Evolutionary conservation across 169 alveolate species (phyloP), one percentile per base, ranked within the genome.

Genomic region (Plasmodium relictum): DNA sequence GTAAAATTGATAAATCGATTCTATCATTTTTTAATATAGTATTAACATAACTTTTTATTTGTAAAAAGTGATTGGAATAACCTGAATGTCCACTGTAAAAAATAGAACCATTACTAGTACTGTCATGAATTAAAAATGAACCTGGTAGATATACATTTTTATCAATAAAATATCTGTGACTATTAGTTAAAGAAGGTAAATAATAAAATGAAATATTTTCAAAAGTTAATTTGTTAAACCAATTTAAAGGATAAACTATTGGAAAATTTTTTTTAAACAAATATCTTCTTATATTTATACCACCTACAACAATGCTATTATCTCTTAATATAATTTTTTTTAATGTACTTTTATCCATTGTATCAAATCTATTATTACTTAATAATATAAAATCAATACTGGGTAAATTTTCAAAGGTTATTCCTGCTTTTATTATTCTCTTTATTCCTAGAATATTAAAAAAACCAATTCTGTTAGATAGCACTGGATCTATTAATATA

Each of bases 71-170:
- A 62, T 70, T 59, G 7, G 92, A 85, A 85, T 85, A 85, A 20
- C 85, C 74, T 12, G 92, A 70, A 62, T 85, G 92, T 3, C 92
- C 92, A 85, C 92, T 63, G 48, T 85, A 85, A 70, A 85, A 85
- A 62, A 85, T 85, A 24, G 92, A 16, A n/a, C 66, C 45, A 44
- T 85, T 85, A 10, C 50, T 56, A 12, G 22, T 16, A 37, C 37
- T 52, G 58, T 85, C 87, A 69, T 85, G 87, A 9, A 85, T 85
- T 56, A 85, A 70, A 39, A 85, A 85, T 26, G 92, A 85, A n/a
- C 92, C 92, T 7, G 92, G 92, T 16, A 85, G 70, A 31, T 85
- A 85, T 20, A 85, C 87, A 59, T 85, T 85, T 70, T 71, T 85
- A 61, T 85, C 92, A 31, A 58, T 2, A 58, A 85, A 20, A 58